Base-by-base conservation (phyloP, 805 yeast genomes). In the Suhomyces pyralidae region DNA sequence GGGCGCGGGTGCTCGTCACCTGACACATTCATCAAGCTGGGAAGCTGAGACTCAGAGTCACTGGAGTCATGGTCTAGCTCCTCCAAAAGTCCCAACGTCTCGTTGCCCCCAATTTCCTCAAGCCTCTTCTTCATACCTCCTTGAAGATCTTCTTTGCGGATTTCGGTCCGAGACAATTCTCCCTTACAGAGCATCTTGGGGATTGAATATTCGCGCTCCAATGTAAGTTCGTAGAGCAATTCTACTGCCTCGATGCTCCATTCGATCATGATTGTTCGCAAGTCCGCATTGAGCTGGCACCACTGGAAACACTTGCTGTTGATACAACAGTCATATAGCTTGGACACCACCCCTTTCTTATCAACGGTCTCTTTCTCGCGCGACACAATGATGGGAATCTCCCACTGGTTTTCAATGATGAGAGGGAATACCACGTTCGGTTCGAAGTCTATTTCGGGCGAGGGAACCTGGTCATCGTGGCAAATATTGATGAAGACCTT, bases 181-280 rank as follows among this genome's bases (percentile, higher is more conserved):
- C 96, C 96, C 70, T 91, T 91, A 48, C 79, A 70, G 9, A 76
- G 65, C 83, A 93, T 77, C 59, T 88, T 89, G 1, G 97, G 97
- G 2, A 81, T 72, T 3, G 82, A 64, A 46, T 83, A 73, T 49
- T 85, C 86, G 50, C 96, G 71, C 51, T 86, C 88, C 15, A 91
- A 73, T 3, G 71, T 67, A 1, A 83, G 49, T 25, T 60, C 67
- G 55, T 68, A 64, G 47, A 76, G 71, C 53, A 84, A 70, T 64
- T 90, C 97, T 3, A 88, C 82, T 9, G 91, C 80, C 62, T 90
- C 96, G 40, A 90, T 65, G 61, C 96, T 86, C 87, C 96, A 90
- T 63, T 90, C 96, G 6, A 87, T 80, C 47, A 89, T 64, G 12
- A 90, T 85, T 46, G 82, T 76, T 54, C 83, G 75, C 51, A 90